A percentile compares a stretch with the other conserved stretches of the same genome.
These are phyloP conservation scores for Didymella segeticola DNA, from an alignment of 2,329 filamentous ascomycete species.

Conservation along the genomic window DNA sequence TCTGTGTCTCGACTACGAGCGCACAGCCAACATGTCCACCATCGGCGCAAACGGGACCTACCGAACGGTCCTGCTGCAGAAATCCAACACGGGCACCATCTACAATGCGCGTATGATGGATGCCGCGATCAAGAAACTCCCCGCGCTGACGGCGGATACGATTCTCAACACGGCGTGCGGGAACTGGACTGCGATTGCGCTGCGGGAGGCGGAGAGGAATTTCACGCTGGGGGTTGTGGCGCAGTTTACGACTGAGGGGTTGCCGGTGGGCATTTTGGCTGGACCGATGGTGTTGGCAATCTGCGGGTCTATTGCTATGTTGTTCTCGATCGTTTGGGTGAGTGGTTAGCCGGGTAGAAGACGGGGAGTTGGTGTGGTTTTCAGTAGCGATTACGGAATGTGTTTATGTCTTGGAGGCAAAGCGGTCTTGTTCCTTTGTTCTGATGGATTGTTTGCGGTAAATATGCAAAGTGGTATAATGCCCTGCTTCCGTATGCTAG, in stretches of 20 bases:
- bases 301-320: conserved; percentile 18
- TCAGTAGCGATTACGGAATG: no score
- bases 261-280: conserved; percentile 39
- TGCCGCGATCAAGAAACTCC: conserved; percentile 48
- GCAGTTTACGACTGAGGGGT: conserved; percentile 38
- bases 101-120: conserved; percentile 52
- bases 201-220: conserved; percentile 54
- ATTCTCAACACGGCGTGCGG: conserved; percentile 55
- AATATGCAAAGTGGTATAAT: conserved; percentile 23
- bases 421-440: no score
- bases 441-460: conserved; percentile 17
- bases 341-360: background rate
- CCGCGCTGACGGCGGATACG: conserved; percentile 49
- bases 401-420: no score
- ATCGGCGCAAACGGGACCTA: conserved; percentile 56
- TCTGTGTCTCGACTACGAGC: conserved; percentile 54
- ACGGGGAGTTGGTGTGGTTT: no score
- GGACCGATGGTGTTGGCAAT: conserved; percentile 32
- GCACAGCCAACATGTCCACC: conserved; percentile 57
- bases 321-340: conserved; percentile 37
- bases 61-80: conserved; percentile 55
- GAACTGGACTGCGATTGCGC: conserved; percentile 55
- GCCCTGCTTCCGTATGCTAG: conserved; percentile 11
- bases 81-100: conserved; percentile 52
- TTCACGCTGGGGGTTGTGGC: conserved; percentile 54